Evolutionary conservation across 208 protist genomes (phyloP).

Genomic region (Trypanosoma cruzi): DNA sequence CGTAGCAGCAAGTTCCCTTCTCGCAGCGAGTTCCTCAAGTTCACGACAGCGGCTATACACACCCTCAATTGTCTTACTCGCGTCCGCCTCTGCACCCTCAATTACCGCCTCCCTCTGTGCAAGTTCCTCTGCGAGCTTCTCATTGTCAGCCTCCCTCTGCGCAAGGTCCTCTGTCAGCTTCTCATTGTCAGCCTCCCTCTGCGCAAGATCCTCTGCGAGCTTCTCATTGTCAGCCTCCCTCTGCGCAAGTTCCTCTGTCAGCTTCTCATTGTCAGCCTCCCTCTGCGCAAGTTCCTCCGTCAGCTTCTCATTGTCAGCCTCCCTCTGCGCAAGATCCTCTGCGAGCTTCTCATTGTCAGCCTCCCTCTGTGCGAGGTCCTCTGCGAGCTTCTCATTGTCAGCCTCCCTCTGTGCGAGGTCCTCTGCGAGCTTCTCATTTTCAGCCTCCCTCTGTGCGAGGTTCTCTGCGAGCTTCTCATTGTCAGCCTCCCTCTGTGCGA

Average conservation of each 20-base stretch:
- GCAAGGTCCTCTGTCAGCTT: slow-evolving; percentile 24
- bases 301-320: background rate
- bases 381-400: slow-evolving; percentile 17
- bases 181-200: slow-evolving; percentile 10
- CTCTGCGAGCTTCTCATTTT: slow-evolving; percentile 7
- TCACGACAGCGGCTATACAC: background rate
- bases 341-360: background rate
- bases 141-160: slow-evolving; percentile 4
- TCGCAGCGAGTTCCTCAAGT: background rate
- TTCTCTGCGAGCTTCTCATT: slow-evolving; percentile 23
- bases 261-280: slow-evolving; percentile 19
- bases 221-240: slow-evolving; percentile 24
- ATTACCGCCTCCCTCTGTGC: background rate
- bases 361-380: slow-evolving; percentile 14
- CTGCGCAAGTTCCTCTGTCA: slow-evolving; percentile 20
- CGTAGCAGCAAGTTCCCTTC: background rate
- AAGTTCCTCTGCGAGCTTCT: slow-evolving; percentile 7
- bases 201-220: background rate
- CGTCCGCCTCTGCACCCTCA: slow-evolving; percentile 4
- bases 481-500: slow-evolving; percentile 13
- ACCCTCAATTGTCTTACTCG: background rate
- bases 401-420: slow-evolving; percentile 4
- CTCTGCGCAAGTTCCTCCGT: slow-evolving; percentile 7
- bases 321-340: background rate
- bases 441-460: slow-evolving; percentile 21